phyloP scores from a whole-genome alignment of 2,329 filamentous ascomycete genomes.

The Aspergillus vadensis region DNA sequence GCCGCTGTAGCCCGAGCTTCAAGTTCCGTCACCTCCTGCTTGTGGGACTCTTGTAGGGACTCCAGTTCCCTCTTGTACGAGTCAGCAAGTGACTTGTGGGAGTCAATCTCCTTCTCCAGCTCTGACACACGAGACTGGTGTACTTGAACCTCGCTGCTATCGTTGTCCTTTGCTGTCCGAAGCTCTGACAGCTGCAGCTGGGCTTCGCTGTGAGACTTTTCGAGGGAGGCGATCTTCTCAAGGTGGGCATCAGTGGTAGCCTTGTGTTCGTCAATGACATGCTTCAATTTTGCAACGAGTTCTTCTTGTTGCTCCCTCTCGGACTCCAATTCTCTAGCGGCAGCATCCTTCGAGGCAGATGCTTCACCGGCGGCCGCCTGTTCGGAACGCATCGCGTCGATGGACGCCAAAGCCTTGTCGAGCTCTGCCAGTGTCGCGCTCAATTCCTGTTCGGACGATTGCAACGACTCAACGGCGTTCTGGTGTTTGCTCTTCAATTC shows the following conservation, averaged over 20 bases:
- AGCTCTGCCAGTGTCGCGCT: slow-evolving; percentile 72
- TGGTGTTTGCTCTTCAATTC: slow-evolving; percentile 78
- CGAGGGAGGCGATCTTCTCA: slow-evolving; percentile 70
- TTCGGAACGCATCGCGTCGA: slow-evolving; percentile 50
- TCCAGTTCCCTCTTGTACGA: slow-evolving; percentile 57
- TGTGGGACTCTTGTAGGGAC: slow-evolving; percentile 56
- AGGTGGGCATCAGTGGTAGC: slow-evolving; percentile 69
- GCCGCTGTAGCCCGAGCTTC: slow-evolving; percentile 41
- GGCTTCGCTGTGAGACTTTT: slow-evolving; percentile 68
- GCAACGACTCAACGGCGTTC: slow-evolving; percentile 68
- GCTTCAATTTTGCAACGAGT: slow-evolving; percentile 64
- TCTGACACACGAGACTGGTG: slow-evolving; percentile 52
- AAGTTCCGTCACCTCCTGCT: slow-evolving; percentile 44
- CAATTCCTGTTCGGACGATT: slow-evolving; percentile 71
- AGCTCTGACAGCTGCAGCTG: slow-evolving; percentile 69
- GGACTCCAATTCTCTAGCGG: slow-evolving; percentile 51
- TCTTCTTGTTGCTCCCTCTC: slow-evolving; percentile 61
- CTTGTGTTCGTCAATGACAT: slow-evolving; percentile 80
- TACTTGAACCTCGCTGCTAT: slow-evolving; percentile 52
- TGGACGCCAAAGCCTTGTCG: slow-evolving; percentile 63
- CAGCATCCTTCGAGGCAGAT: slow-evolving; percentile 37
- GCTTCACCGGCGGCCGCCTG: slow-evolving; percentile 38
- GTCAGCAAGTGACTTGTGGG: slow-evolving; percentile 57
- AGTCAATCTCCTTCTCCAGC: slow-evolving; percentile 58
- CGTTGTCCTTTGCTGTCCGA: slow-evolving; percentile 60